Percentiles rank a stretch among this genome's conserved stretches.
These are phyloP conservation scores for Striga hermonthica DNA, from an alignment of 305 asterid species.

Conservation along the genomic window DNA sequence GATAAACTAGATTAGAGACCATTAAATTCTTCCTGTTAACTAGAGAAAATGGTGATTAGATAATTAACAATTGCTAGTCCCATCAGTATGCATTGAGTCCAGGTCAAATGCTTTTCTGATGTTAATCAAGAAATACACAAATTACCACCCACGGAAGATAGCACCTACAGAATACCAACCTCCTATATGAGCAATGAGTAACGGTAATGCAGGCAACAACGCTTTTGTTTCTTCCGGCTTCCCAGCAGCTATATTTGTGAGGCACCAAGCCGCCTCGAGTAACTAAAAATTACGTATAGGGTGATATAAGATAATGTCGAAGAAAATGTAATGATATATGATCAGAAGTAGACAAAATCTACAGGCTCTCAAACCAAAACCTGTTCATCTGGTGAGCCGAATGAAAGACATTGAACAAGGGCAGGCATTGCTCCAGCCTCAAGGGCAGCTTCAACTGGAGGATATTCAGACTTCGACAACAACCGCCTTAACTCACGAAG, in stretches of 20 bases:
- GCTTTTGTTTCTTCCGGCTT: constrained; percentile 90
- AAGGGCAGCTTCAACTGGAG: constrained; percentile 87
- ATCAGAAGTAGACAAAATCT: not conserved
- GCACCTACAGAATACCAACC: constrained; percentile 46
- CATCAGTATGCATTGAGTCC: constrained; percentile 4
- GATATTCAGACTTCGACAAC: constrained; percentile 80
- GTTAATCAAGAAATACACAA: constrained; percentile 18
- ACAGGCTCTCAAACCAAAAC: constrained; percentile 58
- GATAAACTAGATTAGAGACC: too few species aligned
- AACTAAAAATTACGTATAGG: constrained; percentile 44
- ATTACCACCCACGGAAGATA: constrained; percentile 15
- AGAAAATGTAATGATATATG: constrained; percentile 2
- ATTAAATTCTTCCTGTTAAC: too few species aligned
- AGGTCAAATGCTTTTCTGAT: constrained; percentile 13
- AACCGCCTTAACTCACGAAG: constrained; percentile 86
- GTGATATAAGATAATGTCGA: constrained; percentile 15
- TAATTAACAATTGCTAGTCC: too few species aligned
- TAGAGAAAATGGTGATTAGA: not conserved
- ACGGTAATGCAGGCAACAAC: constrained; percentile 81
- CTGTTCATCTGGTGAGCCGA: constrained; percentile 97
- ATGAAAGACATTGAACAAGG: constrained; percentile 79
- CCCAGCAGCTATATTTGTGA: constrained; percentile 96
- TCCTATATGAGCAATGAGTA: constrained; percentile 94
- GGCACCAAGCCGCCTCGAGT: constrained; percentile 98
- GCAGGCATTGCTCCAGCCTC: constrained; percentile 73